Evolutionary conservation across 1,284 basidiomycete species (phyloP), one percentile per base, ranked within the genome.

Genomic region (Pseudozyma tsukubaensis): DNA sequence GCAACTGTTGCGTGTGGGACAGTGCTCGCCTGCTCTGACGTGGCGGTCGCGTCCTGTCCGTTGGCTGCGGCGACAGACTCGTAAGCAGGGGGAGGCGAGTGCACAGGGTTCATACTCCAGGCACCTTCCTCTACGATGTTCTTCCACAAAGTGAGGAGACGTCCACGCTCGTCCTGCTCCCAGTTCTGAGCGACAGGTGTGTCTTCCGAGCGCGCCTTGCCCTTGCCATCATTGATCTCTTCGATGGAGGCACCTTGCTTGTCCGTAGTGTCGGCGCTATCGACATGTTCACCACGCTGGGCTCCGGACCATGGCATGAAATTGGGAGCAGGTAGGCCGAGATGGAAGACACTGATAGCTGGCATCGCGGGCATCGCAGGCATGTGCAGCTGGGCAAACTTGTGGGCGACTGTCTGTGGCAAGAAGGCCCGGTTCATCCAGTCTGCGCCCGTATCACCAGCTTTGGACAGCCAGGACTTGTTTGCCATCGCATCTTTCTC

Each of bases 61-160:
- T 64, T 57, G 2, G 47, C 50, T n/a, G 65, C 53, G 37, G 67
- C 57, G n/a, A 67, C 61, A 14, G 73, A 73, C 49, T 79, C 78
- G 47, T 79, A 79, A 12, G 78, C 68, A 5, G 78, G 78, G 7
- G 77, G 77, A 12, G 78, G 78, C 34, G 67, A 62, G 50, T 70
- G 76, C 12, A 78, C 58, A 14, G 76, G 70, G 52, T 79, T 79
- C 52, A 78, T 60, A 49, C 72, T 61, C 57, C 70, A 64, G 9
- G 77, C 75, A 13, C 70, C 73, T 44, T 80, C 79, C 53, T 80
- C 79, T 35, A 80, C 67, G 29, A 80, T 70, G 58, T 69, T 77
- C 39, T 75, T 62, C 76, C 77, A 79, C 52, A 80, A 49, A 0
- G 63, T 67, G 49, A 72, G 51, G 29, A 79, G 50, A 10, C 73